A percentile compares a stretch with the other conserved stretches of the same genome.
Evolutionary conservation across 2,329 filamentous ascomycete genomes (phyloP).

Genomic region (Didymella glomerata): DNA sequence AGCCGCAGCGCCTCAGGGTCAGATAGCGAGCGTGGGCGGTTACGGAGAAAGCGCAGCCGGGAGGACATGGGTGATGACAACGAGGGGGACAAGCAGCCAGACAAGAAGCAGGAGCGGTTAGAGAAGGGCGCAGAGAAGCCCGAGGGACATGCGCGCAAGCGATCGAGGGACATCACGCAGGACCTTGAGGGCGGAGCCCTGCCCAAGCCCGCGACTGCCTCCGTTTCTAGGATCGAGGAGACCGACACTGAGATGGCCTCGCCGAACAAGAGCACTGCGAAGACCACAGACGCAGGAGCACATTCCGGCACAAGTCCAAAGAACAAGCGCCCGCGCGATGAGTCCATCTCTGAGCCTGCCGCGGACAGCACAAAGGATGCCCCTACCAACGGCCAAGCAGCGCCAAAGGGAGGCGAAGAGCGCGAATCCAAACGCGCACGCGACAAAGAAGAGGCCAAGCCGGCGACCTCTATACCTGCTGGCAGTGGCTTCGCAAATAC

Average conservation of each 20-base stretch:
- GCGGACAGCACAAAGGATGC: conserved; percentile 19
- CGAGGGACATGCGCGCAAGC: conserved; percentile 56
- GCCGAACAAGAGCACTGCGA: conserved; percentile 23
- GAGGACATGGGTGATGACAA: conserved; percentile 55
- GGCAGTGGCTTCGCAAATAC: conserved; percentile 57
- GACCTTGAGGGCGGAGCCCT: conserved; percentile 42
- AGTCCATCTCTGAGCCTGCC: conserved; percentile 26
- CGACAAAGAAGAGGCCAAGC: conserved; percentile 42
- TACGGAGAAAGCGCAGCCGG: conserved; percentile 57
- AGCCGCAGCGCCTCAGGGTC: conserved; percentile 46
- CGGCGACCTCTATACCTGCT: conserved; percentile 42
- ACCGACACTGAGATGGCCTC: conserved; percentile 43
- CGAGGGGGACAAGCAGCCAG: conserved; percentile 42
- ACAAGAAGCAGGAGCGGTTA: conserved; percentile 43
- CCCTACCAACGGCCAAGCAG: conserved; percentile 24
- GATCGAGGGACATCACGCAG: conserved; percentile 56
- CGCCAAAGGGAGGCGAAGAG: conserved; percentile 39
- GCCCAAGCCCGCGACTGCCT: conserved; percentile 45
- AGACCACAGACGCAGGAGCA: conserved; percentile 19
- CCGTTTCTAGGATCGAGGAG: conserved; percentile 43
- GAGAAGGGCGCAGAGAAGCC: conserved; percentile 38
- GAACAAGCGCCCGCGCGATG: conserved; percentile 57
- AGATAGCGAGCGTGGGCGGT: conserved; percentile 49
- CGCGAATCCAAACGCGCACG: conserved; percentile 48
- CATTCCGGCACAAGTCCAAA: conserved; percentile 54